Percentiles rank a stretch among this genome's conserved stretches.
Conservation (phyloP, 1,139 yeast species). For the Candida sojae region DNA sequence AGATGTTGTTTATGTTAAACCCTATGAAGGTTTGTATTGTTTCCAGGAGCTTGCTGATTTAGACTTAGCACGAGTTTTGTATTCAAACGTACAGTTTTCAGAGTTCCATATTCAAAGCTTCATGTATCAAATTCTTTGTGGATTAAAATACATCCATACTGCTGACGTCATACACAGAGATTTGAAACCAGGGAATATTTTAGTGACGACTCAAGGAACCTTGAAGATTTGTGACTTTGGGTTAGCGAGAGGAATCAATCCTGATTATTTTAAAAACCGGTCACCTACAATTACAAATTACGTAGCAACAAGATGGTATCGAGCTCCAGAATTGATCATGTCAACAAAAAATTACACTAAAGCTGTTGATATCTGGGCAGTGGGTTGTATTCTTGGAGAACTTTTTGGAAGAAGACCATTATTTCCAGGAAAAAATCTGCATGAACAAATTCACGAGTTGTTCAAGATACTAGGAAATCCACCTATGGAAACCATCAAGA, state of each 20-base stretch:
- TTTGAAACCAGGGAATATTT: slow-evolving; percentile 80
- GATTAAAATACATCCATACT: slow-evolving; percentile 78
- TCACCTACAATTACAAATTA: slow-evolving; percentile 66
- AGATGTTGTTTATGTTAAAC: slow-evolving; percentile 63
- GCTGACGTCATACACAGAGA: slow-evolving; percentile 87
- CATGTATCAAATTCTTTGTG: slow-evolving; percentile 77
- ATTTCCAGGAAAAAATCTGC: slow-evolving; percentile 68
- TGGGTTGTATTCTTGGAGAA: slow-evolving; percentile 79
- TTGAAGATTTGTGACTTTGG: slow-evolving; percentile 89
- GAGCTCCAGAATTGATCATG: slow-evolving; percentile 88
- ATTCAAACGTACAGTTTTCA: slow-evolving; percentile 75
- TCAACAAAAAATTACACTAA: slow-evolving; percentile 56
- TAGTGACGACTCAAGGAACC: slow-evolving; percentile 70
- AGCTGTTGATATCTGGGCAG: slow-evolving; percentile 78
- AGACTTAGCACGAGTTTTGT: slow-evolving; percentile 77
- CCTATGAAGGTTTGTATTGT: slow-evolving; percentile 85
- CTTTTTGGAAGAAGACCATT: slow-evolving; percentile 71
- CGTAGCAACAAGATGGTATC: slow-evolving; percentile 94
- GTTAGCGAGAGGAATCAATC: slow-evolving; percentile 71
- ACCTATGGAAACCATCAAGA: slow-evolving; percentile 33
- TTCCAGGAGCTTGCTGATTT: slow-evolving; percentile 76
- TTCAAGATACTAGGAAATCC: slow-evolving; percentile 67
- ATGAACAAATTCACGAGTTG: slow-evolving; percentile 66
- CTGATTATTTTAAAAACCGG: slow-evolving; percentile 36
- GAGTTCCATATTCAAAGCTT: slow-evolving; percentile 80